Evolutionary conservation across 306 rosid species (phyloP).

Genomic region (Cicer arietinum): DNA sequence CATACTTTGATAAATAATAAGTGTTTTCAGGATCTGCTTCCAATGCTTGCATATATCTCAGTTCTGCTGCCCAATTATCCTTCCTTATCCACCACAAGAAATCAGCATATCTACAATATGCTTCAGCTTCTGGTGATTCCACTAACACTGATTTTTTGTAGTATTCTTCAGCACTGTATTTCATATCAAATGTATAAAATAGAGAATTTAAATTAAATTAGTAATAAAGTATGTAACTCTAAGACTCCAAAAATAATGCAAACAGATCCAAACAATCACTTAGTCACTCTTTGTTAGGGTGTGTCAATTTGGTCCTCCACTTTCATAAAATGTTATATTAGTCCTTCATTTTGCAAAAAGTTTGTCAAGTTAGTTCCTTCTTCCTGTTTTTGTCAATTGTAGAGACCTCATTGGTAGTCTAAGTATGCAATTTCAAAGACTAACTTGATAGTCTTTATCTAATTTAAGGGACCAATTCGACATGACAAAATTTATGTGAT

Average conservation of each 20-base stretch:
- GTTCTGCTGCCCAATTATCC: conserved; percentile 74
- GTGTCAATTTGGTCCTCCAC: too few species aligned
- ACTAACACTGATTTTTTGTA: conserved; percentile 58
- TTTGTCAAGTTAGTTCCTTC: too few species aligned
- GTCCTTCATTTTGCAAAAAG: too few species aligned
- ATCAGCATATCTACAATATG: conserved; percentile 65
- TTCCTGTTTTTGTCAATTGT: too few species aligned
- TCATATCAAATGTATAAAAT: neutral
- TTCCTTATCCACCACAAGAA: conserved; percentile 70
- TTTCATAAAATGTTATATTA: too few species aligned
- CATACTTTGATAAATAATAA: conserved; percentile 61
- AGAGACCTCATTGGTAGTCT: too few species aligned
- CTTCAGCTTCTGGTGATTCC: conserved; percentile 64
- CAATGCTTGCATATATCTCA: conserved; percentile 66
- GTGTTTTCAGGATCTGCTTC: conserved; percentile 63
- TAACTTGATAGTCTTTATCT: too few species aligned
- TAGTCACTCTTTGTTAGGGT: too few species aligned
- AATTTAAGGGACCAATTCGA: too few species aligned
- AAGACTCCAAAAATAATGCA: neutral
- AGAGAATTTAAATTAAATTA: neutral
- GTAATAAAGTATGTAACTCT: neutral
- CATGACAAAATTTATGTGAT: too few species aligned
- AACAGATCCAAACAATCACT: too few species aligned
- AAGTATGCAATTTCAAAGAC: too few species aligned
- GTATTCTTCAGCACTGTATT: conserved; percentile 78